Conservation (phyloP, 2,329 filamentous ascomycete species). For the Triangularia verruculosa region DNA sequence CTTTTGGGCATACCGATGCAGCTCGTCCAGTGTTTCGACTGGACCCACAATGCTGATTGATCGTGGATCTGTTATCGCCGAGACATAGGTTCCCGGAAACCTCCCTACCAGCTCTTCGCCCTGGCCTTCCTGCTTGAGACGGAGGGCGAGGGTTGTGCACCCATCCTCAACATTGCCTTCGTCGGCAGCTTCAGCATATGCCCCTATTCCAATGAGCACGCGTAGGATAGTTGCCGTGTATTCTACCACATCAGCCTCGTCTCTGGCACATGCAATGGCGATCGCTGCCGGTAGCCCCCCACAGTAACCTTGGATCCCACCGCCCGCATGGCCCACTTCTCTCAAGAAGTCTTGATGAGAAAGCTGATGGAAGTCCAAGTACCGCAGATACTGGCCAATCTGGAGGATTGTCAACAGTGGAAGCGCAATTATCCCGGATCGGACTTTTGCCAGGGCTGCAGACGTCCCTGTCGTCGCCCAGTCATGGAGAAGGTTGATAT, state of each 20-base stretch:
- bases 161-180: background rate
- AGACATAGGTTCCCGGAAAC: conserved; percentile 8
- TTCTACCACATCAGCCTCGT: conserved; percentile 6
- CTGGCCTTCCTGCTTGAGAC: conserved; percentile 11
- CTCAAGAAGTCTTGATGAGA: conserved; percentile 3
- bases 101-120: conserved; percentile 1
- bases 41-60: conserved; percentile 8
- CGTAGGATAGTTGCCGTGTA: conserved; percentile 4
- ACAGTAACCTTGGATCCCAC: conserved; percentile 3
- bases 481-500: background rate
- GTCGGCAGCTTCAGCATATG: conserved; percentile 10
- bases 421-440: conserved; percentile 4
- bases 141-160: conserved; percentile 1
- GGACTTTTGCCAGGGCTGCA: background rate
- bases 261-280: conserved; percentile 9
- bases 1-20: conserved; percentile 1
- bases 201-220: conserved; percentile 2
- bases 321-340: background rate
- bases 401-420: conserved; percentile 5
- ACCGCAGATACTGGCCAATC: conserved; percentile 5
- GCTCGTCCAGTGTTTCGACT: background rate
- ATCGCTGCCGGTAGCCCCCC: conserved; percentile 2
- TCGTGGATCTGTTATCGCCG: conserved; percentile 4
- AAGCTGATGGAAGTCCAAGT: background rate
- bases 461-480: conserved; percentile 2